phyloP scores from a whole-genome alignment of 495 filamentous ascomycete species.

The Trichoderma orchidacearum region DNA sequence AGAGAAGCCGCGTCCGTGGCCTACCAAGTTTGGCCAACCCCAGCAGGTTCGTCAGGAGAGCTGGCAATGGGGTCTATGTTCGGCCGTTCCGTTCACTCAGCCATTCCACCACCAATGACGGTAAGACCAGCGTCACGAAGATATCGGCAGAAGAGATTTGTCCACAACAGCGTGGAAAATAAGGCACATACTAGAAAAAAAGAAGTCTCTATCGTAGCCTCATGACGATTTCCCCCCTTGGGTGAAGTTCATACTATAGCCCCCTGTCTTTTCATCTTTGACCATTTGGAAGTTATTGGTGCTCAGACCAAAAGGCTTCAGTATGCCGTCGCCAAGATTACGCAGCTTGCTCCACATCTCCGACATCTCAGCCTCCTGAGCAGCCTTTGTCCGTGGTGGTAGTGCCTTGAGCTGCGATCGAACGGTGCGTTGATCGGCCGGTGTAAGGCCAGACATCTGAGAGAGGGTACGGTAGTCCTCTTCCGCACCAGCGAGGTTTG shows the following conservation, averaged over 20 bases:
- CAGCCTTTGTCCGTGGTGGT: slow-evolving; percentile 52
- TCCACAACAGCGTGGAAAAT: too few relatives aligned
- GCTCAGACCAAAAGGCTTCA: slow-evolving; percentile 85
- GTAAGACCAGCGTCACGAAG: too few relatives aligned
- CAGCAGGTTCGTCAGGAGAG: too few relatives aligned
- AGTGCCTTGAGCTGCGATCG: slow-evolving; percentile 48
- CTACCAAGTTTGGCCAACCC: not conserved
- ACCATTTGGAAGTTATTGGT: slow-evolving; percentile 90
- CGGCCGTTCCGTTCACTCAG: too few relatives aligned
- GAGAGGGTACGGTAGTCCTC: slow-evolving; percentile 58
- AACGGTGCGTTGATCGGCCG: slow-evolving; percentile 53
- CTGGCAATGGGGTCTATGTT: too few relatives aligned
- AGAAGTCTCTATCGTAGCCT: not conserved
- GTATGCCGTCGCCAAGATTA: slow-evolving; percentile 75
- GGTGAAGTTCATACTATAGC: slow-evolving; percentile 79
- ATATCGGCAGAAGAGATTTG: too few relatives aligned
- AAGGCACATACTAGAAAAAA: slow-evolving; percentile 18
- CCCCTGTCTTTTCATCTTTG: slow-evolving; percentile 78
- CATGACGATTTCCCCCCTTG: not conserved
- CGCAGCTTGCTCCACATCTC: slow-evolving; percentile 98
- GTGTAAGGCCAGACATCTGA: slow-evolving; percentile 39
- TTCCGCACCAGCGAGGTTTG: slow-evolving; percentile 62
- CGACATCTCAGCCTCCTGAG: slow-evolving; percentile 71
- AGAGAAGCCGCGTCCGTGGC: not conserved
- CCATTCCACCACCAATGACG: too few relatives aligned